Conservation (phyloP, 2,329 filamentous ascomycete species). For the Sarocladium oryzae region DNA sequence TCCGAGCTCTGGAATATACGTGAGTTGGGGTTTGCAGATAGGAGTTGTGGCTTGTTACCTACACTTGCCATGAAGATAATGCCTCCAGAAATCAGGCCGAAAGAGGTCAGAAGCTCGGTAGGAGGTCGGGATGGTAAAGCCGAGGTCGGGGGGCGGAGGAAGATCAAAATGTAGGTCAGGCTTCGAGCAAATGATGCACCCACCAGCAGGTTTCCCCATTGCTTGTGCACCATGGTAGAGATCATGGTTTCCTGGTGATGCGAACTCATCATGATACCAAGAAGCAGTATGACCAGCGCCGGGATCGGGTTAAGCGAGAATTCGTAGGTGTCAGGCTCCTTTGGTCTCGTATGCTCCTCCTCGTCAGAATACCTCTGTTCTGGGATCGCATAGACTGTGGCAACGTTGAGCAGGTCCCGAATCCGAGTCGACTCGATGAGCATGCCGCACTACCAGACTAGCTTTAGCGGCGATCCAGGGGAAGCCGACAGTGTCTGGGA, state of each 20-base stretch:
- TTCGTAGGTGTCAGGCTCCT: slow-evolving; percentile 59
- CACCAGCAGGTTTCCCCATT: slow-evolving; percentile 83
- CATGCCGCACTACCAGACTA: slow-evolving; percentile 59
- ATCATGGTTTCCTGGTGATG: slow-evolving; percentile 81
- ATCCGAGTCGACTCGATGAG: slow-evolving; percentile 70
- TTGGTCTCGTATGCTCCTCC: slow-evolving; percentile 39
- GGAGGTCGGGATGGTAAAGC: slow-evolving; percentile 78
- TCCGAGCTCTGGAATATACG: slow-evolving; percentile 56
- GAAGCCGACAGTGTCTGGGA: neutral
- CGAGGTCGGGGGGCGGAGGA: slow-evolving; percentile 73
- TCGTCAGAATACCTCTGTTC: slow-evolving; percentile 33
- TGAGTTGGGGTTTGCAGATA: neutral
- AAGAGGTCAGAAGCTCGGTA: slow-evolving; percentile 79
- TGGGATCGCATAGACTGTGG: slow-evolving; percentile 23
- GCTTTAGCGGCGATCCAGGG: neutral
- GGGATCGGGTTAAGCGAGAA: slow-evolving; percentile 86
- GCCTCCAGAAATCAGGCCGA: slow-evolving; percentile 82
- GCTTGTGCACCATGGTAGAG: slow-evolving; percentile 85
- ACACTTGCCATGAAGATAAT: slow-evolving; percentile 89
- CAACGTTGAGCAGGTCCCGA: slow-evolving; percentile 57
- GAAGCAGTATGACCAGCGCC: slow-evolving; percentile 74
- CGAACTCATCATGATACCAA: slow-evolving; percentile 92
- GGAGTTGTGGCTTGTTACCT: slow-evolving; percentile 30
- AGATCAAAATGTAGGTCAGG: slow-evolving; percentile 74
- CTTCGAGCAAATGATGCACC: slow-evolving; percentile 73